Evolutionary conservation across 441 rosid species (phyloP), one percentile per base, ranked within the genome.

Genomic region (Pelargonium cotyledonis): DNA sequence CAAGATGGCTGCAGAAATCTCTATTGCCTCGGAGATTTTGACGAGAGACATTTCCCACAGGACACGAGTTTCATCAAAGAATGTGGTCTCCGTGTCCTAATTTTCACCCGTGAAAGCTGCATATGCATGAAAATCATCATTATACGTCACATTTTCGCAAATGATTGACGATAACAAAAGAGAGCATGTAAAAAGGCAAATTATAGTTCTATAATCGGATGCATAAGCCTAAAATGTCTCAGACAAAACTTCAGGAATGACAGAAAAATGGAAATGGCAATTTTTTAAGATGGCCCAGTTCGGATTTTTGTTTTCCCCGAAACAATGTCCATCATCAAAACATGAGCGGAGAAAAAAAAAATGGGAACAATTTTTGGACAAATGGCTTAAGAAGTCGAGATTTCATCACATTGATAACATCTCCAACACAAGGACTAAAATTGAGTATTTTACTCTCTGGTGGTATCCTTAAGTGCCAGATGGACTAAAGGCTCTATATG

Each of bases 51-150:
- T 72, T 84, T 84, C 72, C 97, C 97, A 9, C 99, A 95, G 6
- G 88, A 79, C 62, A 92, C 89, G 0, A 92, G 81, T 82, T 92
- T 95, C 81, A 92, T 66, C 76, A 95, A 81, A 6, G 97, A 66
- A 53, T 83, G 75, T 15, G 91, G 85, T 72, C 82, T 88, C 68
- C 87, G 79, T 0, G 81, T 68, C 79, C 97, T 81, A 35, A 87
- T 74, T 79, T 87, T 95, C 85, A 90, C 78, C 51, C 91, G 88
- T 11, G 95, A 85, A 53, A 78, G 85, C 98, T 90, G 88, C 83
- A 69, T 35, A 47, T 19, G 18, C 31, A 69, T 67, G 71, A 60
- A 47, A 46, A 8, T 1, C 19, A 31, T 35, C 31, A 23, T 12
- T 6, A 1, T 0, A 41, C 47, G 10, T 58, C 16, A 67, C 31